These are phyloP conservation scores for Solanum commersonii DNA, from an alignment of 257 asterid species.

Conservation along the genomic window DNA sequence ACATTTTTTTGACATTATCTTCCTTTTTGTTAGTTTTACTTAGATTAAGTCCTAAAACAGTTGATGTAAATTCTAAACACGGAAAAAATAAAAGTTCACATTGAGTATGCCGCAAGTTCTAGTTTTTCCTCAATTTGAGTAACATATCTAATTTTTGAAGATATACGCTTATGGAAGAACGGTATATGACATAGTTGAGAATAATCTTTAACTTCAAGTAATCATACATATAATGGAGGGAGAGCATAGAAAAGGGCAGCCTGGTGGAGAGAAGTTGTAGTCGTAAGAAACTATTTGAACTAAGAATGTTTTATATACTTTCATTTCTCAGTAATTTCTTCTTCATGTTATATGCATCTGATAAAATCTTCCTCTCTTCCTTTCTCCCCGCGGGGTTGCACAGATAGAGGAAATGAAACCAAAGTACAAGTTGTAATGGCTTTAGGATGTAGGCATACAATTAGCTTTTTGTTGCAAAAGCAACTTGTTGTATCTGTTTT, in stretches of 20 bases:
- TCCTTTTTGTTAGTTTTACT: background rate
- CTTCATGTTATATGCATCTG: background rate
- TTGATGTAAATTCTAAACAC: too few relatives aligned
- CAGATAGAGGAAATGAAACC: background rate
- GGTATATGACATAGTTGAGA: background rate
- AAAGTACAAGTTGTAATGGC: background rate
- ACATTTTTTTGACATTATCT: background rate
- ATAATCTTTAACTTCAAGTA: background rate
- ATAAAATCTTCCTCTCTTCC: background rate
- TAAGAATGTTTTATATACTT: background rate
- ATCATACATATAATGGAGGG: background rate
- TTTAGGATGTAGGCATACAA: background rate
- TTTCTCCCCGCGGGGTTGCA: background rate
- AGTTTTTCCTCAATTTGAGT: too few relatives aligned
- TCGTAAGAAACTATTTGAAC: background rate
- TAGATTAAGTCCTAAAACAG: too few relatives aligned
- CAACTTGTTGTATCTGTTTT: background rate
- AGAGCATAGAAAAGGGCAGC: too few relatives aligned
- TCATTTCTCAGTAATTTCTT: background rate
- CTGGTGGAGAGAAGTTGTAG: background rate
- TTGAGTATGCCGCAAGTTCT: too few relatives aligned
- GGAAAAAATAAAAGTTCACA: too few relatives aligned
- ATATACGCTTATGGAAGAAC: background rate
- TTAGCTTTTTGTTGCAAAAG: background rate
- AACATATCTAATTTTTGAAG: too few relatives aligned